Conservation (phyloP, 352 stramenopile species). For the Elongisporangium undulatum region DNA sequence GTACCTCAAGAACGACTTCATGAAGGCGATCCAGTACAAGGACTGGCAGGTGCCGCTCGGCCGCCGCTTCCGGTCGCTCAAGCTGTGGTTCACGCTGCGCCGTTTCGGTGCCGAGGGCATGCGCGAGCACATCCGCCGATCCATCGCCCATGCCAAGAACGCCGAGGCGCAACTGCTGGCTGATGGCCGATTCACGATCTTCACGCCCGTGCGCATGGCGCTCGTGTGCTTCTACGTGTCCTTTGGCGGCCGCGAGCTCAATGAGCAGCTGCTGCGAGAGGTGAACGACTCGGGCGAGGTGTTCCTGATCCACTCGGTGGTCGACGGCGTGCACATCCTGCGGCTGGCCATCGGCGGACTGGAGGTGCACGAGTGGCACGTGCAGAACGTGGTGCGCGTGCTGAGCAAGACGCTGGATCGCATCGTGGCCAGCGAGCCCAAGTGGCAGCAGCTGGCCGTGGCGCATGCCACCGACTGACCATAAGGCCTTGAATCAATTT, state of each 20-base stretch:
- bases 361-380: constrained; percentile 39
- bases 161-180: constrained; percentile 31
- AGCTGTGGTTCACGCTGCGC: constrained; percentile 70
- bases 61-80: constrained; percentile 61
- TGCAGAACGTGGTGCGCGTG: constrained; percentile 35
- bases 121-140: constrained; percentile 44
- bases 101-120: constrained; percentile 56
- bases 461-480: too few species aligned
- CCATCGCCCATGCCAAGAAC: constrained; percentile 38
- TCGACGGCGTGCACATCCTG: constrained; percentile 48
- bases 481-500: too few species aligned
- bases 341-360: constrained; percentile 46
- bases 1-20: constrained; percentile 76
- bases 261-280: constrained; percentile 40
- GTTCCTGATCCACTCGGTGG: constrained; percentile 65
- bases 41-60: constrained; percentile 77
- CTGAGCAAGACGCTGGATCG: constrained; percentile 24
- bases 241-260: constrained; percentile 37
- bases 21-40: constrained; percentile 56
- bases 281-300: constrained; percentile 54
- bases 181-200: constrained; percentile 50
- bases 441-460: constrained; percentile 23
- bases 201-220: constrained; percentile 38
- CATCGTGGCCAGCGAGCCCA: constrained; percentile 20
- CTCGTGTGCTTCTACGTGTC: constrained; percentile 63